Base-by-base conservation (phyloP, 2,329 filamentous ascomycete genomes). In the Phyllosticta capitalensis region DNA sequence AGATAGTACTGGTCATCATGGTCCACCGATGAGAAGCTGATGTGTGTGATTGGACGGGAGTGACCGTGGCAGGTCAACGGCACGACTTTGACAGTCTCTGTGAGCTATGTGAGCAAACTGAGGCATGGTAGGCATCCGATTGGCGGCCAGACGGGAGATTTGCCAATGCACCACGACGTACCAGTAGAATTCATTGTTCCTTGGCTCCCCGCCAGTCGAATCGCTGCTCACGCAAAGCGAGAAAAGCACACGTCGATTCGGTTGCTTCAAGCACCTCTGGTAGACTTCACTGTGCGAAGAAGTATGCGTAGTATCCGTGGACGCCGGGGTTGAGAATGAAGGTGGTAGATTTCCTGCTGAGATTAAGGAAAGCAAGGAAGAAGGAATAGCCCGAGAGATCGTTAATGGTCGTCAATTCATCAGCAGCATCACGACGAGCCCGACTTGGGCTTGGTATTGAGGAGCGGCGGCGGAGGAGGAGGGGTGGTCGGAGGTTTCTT, bases 61-160 rank as follows among this genome's bases (percentile, higher is more conserved):
- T 96, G 92, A 63, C 92, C 92, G 74, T 96, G 92, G 74, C 92
- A 96, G 65, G 92, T 96, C 72, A 96, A 77, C 60, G 92, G 92
- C 58, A 96, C 90, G 61, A 91, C 90, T 67, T 79, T 79, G 55
- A 76, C 78, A 24, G 77, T 74, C 54, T 75, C 74, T 68, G 61
- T 50, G 17, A 7, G n/a, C 17, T n/a, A n/a, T 19, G 38, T 45
- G 38, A 45, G 38, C 38, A n/a, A 45, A 21, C 4, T 49, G 24
- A 7, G 24, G 24, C 24, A 26, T 26, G 24, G 24, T 7, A 26
- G 24, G 24, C 24, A 26, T 26, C 24, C 24, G 7, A 26, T 26
- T 26, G 24, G 24, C 24, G 38, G 38, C 14, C n/a, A 45, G 38
- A 7, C 6, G 14, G 14, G 5, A n/a, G 38, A 38, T n/a, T n/a